phyloP scores from a whole-genome alignment of 306 rosid genomes.

The Castanea sativa region DNA sequence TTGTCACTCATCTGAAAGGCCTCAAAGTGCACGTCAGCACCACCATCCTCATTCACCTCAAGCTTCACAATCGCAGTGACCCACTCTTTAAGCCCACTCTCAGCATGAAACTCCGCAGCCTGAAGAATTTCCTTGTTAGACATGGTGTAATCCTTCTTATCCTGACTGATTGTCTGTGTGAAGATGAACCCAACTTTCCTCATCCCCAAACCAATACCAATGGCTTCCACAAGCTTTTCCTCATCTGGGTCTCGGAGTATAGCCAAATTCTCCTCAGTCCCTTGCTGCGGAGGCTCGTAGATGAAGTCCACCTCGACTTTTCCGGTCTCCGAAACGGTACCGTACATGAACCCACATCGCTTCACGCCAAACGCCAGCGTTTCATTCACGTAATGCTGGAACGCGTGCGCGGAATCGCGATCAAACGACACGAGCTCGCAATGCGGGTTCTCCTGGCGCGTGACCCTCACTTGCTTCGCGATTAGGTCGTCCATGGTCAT shows the following conservation, averaged over 20 bases:
- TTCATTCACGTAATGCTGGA: slow-evolving; percentile 88
- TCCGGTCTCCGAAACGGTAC: slow-evolving; percentile 72
- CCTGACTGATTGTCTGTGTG: slow-evolving; percentile 86
- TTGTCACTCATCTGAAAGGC: slow-evolving; percentile 98
- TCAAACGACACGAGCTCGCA: slow-evolving; percentile 89
- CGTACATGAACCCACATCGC: slow-evolving; percentile 94
- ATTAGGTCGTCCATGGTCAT: slow-evolving; percentile 99
- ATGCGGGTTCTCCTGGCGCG: slow-evolving; percentile 85
- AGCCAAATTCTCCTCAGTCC: slow-evolving; percentile 59
- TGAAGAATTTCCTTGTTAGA: slow-evolving; percentile 82
- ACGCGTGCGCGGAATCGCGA: slow-evolving; percentile 84
- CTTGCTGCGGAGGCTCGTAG: slow-evolving; percentile 94
- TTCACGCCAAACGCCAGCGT: slow-evolving; percentile 80
- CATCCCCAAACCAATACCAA: slow-evolving; percentile 85
- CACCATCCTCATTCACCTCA: slow-evolving; percentile 83
- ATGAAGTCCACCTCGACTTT: slow-evolving; percentile 88
- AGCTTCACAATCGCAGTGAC: slow-evolving; percentile 88
- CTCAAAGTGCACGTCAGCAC: slow-evolving; percentile 89
- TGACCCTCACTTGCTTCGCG: slow-evolving; percentile 87
- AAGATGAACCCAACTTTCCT: slow-evolving; percentile 82
- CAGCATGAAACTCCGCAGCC: slow-evolving; percentile 88
- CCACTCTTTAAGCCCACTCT: slow-evolving; percentile 95
- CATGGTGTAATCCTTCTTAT: slow-evolving; percentile 79
- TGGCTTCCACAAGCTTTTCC: slow-evolving; percentile 82
- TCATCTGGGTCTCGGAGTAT: slow-evolving; percentile 70